Conservation (phyloP, 768 basidiomycete species). For the Leccinum longicurvipes region DNA sequence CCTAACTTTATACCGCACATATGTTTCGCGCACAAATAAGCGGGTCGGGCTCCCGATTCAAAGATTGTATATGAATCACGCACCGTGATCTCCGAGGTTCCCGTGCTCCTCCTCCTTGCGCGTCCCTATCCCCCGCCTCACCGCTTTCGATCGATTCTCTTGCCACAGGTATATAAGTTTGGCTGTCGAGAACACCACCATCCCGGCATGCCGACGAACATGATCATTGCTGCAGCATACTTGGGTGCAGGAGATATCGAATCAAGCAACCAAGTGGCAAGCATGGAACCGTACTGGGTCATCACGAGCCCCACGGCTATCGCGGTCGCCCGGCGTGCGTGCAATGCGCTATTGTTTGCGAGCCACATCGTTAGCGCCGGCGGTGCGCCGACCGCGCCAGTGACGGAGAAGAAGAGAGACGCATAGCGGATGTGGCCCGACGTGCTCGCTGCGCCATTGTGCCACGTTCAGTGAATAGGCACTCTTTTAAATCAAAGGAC, state of each 20-base stretch:
- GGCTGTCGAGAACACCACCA: background rate
- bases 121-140: background rate
- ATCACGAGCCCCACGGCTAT: background rate
- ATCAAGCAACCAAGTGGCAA: background rate
- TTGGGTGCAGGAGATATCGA: background rate
- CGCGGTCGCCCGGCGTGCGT: background rate
- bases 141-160: background rate
- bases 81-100: background rate
- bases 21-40: background rate
- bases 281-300: background rate
- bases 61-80: background rate
- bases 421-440: background rate
- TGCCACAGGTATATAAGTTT: background rate
- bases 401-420: background rate
- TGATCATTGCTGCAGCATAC: background rate
- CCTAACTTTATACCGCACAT: no score
- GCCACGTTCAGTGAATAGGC: background rate
- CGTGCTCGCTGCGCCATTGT: background rate
- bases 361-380: background rate
- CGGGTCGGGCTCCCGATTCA: background rate
- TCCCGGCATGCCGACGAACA: background rate
- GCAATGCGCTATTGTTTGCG: background rate
- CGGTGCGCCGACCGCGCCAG: background rate
- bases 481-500: background rate
- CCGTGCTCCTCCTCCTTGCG: background rate